These are phyloP conservation scores for Heliosperma pusillum DNA, from an alignment of 148 eudicot genomes.

Conservation along the genomic window DNA sequence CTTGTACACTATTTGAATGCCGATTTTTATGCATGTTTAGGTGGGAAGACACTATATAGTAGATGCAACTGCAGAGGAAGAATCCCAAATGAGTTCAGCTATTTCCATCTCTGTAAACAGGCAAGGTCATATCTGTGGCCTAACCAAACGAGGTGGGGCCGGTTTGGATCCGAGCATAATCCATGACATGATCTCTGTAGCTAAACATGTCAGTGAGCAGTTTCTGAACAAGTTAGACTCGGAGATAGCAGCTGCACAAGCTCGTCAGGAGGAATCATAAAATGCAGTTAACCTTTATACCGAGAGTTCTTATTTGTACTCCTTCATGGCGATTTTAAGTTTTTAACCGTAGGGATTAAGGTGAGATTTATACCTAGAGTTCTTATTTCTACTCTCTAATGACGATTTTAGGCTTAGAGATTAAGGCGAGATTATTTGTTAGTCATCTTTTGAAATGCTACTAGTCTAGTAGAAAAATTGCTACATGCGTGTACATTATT, in stretches of 20 bases:
- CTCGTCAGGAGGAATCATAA: slow-evolving; percentile 36
- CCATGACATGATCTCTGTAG: slow-evolving; percentile 88
- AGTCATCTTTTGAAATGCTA: not conserved
- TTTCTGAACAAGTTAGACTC: too few relatives aligned
- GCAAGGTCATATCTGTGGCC: slow-evolving; percentile 66
- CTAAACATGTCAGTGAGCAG: slow-evolving; percentile 68
- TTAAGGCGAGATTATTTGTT: not conserved
- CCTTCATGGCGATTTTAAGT: too few relatives aligned
- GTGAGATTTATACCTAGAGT: not conserved
- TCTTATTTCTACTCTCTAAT: not conserved
- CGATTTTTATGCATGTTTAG: too few relatives aligned
- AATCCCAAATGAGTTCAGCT: slow-evolving; percentile 87
- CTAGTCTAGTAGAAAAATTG: too few relatives aligned
- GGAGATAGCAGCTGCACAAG: slow-evolving; percentile 75
- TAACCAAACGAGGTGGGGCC: slow-evolving; percentile 79
- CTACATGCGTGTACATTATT: too few relatives aligned
- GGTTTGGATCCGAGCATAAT: slow-evolving; percentile 79
- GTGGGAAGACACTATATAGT: slow-evolving; percentile 75
- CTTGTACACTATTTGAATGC: too few relatives aligned
- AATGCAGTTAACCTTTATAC: not conserved
- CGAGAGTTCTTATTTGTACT: too few relatives aligned
- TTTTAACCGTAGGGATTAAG: too few relatives aligned
- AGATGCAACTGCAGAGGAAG: slow-evolving; percentile 88
- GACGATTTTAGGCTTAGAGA: not conserved
- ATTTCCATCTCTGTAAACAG: slow-evolving; percentile 67